These are phyloP conservation scores for Westerdykella aurantiaca DNA, from an alignment of 2,329 filamentous ascomycete species.

Conservation along the genomic window DNA sequence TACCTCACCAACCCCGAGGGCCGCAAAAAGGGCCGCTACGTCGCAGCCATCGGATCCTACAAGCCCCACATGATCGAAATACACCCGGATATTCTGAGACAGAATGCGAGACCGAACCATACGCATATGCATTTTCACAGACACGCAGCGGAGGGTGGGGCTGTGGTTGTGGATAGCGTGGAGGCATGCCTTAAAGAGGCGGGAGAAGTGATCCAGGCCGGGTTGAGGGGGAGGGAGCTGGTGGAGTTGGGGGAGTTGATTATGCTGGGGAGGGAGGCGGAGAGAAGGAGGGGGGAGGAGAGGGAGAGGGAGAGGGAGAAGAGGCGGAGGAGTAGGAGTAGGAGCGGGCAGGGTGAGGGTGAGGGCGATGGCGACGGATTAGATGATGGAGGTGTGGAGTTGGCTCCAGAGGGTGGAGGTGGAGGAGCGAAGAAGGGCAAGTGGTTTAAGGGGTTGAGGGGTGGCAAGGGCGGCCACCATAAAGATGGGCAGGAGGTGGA, in stretches of 20 bases:
- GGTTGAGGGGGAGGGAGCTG: conserved; percentile 65
- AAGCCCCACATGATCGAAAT: conserved; percentile 75
- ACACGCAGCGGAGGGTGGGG: conserved; percentile 53
- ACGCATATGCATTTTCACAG: conserved; percentile 60
- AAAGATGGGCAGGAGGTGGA: conserved; percentile 7
- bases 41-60: conserved; percentile 67
- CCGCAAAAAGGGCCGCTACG: conserved; percentile 62
- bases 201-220: conserved; percentile 78
- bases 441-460: conserved; percentile 12
- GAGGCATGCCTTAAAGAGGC: conserved; percentile 76
- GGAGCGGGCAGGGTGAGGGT: neutral
- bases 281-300: conserved; percentile 27
- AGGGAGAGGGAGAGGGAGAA: neutral
- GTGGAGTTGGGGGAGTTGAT: conserved; percentile 82
- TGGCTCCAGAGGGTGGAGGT: conserved; percentile 10
- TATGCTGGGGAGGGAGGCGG: conserved; percentile 55
- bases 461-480: conserved; percentile 11
- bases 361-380: neutral
- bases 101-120: conserved; percentile 52
- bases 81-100: conserved; percentile 66
- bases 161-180: conserved; percentile 62
- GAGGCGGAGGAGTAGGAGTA: neutral
- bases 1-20: conserved; percentile 69
- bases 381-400: neutral
- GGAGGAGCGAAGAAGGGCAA: conserved; percentile 31